These are phyloP conservation scores for Chalara sp. DNA, from an alignment of 2,329 filamentous ascomycete genomes.

Conservation along the genomic window DNA sequence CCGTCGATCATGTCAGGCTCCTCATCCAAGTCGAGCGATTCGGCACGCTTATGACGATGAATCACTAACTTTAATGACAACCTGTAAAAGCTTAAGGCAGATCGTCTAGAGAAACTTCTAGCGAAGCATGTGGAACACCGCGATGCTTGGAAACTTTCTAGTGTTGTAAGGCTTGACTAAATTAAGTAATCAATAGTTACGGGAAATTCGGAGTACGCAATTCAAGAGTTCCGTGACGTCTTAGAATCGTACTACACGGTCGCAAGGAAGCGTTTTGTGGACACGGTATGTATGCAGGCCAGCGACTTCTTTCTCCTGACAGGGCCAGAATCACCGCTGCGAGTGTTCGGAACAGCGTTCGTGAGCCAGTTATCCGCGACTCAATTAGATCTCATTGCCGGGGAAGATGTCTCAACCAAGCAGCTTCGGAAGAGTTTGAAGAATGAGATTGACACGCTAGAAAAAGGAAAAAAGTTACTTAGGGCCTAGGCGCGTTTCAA, in stretches of 20 bases:
- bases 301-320: neutral
- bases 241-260: slow-evolving; percentile 57
- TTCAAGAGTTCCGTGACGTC: slow-evolving; percentile 52
- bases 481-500: neutral
- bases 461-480: neutral
- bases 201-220: slow-evolving; percentile 30
- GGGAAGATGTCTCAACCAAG: slow-evolving; percentile 1
- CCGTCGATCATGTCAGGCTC: slow-evolving; percentile 36
- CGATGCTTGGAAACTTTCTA: neutral
- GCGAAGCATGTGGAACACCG: neutral
- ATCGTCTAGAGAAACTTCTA: neutral
- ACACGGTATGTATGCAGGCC: slow-evolving; percentile 41
- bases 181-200: neutral
- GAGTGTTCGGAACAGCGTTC: neutral
- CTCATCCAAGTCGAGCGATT: slow-evolving; percentile 45
- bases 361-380: neutral
- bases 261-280: slow-evolving; percentile 53
- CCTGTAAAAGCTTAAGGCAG: neutral
- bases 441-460: slow-evolving; percentile 1
- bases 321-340: neutral
- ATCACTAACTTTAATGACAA: slow-evolving; percentile 45
- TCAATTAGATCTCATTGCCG: neutral
- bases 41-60: slow-evolving; percentile 40
- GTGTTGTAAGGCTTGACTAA: neutral
- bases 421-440: slow-evolving; percentile 4